These are phyloP conservation scores for Tuber indicum DNA, from an alignment of 495 filamentous ascomycete genomes.

Conservation along the genomic window DNA sequence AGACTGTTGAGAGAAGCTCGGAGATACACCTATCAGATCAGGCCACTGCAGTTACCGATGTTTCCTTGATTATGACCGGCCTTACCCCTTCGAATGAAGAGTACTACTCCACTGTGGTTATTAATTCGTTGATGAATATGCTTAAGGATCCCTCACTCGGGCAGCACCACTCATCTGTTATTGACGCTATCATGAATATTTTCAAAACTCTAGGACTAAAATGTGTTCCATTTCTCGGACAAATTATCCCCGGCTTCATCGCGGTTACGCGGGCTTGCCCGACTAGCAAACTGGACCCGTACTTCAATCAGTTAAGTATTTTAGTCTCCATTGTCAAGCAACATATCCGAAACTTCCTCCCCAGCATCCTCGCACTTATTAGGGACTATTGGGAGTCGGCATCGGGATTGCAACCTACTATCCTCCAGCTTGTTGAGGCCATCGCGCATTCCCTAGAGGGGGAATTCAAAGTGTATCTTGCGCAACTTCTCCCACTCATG, in stretches of 20 bases:
- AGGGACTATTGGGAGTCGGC: constrained; percentile 78
- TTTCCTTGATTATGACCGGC: constrained; percentile 94
- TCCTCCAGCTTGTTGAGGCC: constrained; percentile 82
- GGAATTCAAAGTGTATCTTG: constrained; percentile 93
- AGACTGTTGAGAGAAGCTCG: constrained; percentile 39
- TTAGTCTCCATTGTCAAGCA: constrained; percentile 92
- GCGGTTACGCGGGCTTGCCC: constrained; percentile 73
- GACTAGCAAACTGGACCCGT: constrained; percentile 70
- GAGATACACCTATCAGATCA: constrained; percentile 42
- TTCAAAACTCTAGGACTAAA: constrained; percentile 93
- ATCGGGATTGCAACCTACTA: constrained; percentile 74
- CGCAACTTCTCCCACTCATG: constrained; percentile 82
- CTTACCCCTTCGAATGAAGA: constrained; percentile 96
- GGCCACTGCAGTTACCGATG: constrained; percentile 71
- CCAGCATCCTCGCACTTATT: constrained; percentile 73
- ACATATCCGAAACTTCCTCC: constrained; percentile 84
- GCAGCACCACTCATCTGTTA: constrained; percentile 88
- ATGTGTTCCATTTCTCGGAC: constrained; percentile 85
- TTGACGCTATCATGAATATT: constrained; percentile 97
- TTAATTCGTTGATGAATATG: constrained; percentile 86
- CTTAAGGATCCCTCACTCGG: constrained; percentile 79
- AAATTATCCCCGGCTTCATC: constrained; percentile 90
- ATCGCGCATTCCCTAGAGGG: constrained; percentile 90
- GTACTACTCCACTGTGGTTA: constrained; percentile 96
- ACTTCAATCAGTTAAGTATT: constrained; percentile 91